Evolutionary conservation across 1,139 yeast genomes (phyloP), one percentile per base, ranked within the genome.

Genomic region (Yamadazyma atlantica): DNA sequence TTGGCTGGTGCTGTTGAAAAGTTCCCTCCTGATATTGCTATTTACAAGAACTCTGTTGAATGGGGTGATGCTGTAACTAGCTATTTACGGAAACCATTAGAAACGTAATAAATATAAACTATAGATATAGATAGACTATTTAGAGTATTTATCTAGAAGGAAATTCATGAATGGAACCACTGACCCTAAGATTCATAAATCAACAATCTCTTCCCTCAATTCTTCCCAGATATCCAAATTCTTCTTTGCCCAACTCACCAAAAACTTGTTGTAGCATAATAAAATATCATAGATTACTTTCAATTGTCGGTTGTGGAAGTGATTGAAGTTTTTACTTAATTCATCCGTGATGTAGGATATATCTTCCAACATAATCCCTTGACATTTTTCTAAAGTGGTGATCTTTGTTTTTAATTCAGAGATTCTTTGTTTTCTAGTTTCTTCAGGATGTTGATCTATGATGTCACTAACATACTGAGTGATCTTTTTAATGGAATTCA

Each of bases 171-270:
- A 26, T 23, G 10, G 7, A 22, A 13, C 31, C 12, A 17, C 25
- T 14, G 9, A 13, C n/a, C n/a, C n/a, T n/a, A 17, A 13, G 11
- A 14, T 15, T 31, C 28, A 44, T 27, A 44, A 42, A 38, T 53
- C 62, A 23, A 46, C 41, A 12, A 72, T 54, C 40, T 71, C 78
- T 15, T 67, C 70, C 43, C 68, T 69, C 10, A 84, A 80, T 44
- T 82, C 89, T 50, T 80, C 82, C 92, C 92, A 84, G 36, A 78
- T 71, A 48, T 83, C 88, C 35, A 80, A 61, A 53, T 82, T 83
- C 61, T 80, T 80, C 50, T 69, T 72, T 3, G 87, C 86, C 89
- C 90, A 84, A 41, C 74, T 80, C 27, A 80, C 63, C 33, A 84
- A 72, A 41, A 78, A 75, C 32, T 75, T 64, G 40, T 82, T 75